Base-by-base conservation (phyloP, 306 rosid genomes). In the Erythrophleum fordii region DNA sequence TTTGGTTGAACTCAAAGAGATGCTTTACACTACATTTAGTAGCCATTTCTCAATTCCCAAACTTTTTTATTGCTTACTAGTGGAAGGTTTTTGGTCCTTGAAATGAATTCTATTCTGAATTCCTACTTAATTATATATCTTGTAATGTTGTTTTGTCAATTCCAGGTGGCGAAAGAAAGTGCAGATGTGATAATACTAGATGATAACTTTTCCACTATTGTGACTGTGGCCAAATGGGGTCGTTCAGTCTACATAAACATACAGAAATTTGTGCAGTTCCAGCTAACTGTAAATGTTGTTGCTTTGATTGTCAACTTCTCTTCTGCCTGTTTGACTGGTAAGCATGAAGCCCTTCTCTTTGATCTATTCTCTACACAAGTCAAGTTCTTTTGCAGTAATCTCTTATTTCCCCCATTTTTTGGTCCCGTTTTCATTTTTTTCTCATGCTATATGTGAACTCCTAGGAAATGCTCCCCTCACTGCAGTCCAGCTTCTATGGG, bases 401-500 rank as follows among this genome's bases (percentile, higher is more conserved):
- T 66, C 22, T 20, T 39, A 60, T 66, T 72, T 45, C 28, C 0
- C 20, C 72, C 72, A 11, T 66, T 65, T 49, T 78, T 18, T 20
- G 59, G 31, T 34, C 67, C 48, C 5, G 5, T 46, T 73, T 41
- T 34, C 35, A 25, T 76, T 62, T 80, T 31, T 53, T 28, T 65
- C 8, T 48, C 76, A 45, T 64, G 58, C 51, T 77, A 41, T 72
- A 26, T 76, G 42, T 80, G 41, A 72, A 80, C 64, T 78, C 53
- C 69, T 80, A 95, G 99, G 99, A 80, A 93, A 82, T 71, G 89
- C 99, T 83, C 99, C 98, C 53, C 98, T 95, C 69, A 88, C 99
- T n/a, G 99, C 99, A 35, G 99, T 93, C 83, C 99, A 95, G 86
- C 98, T 95, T 80, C 92, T 95, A 44, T 95, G 99, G 99, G 99